phyloP scores from a whole-genome alignment of 1,284 basidiomycete genomes.

The Laetiporus sulphureus region DNA sequence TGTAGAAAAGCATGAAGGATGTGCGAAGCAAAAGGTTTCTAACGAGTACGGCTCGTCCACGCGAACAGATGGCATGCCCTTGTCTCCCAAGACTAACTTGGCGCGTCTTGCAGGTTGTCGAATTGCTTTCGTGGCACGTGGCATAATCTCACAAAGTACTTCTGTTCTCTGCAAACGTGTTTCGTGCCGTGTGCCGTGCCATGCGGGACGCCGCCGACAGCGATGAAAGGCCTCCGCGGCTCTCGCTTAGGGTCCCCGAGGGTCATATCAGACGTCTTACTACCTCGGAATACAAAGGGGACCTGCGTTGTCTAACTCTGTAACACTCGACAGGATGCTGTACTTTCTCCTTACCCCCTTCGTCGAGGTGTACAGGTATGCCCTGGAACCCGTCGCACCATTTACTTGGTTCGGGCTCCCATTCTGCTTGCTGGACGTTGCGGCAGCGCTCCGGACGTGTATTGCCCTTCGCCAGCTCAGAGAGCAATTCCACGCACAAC shows the following conservation, averaged over 20 bases:
- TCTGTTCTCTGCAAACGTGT: too few relatives aligned
- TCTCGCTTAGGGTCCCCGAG: too few relatives aligned
- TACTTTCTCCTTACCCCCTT: slow-evolving; percentile 34
- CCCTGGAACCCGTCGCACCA: slow-evolving; percentile 54
- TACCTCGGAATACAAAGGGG: too few relatives aligned
- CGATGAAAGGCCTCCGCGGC: too few relatives aligned
- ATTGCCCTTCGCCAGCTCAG: slow-evolving; percentile 59
- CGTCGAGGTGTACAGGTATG: slow-evolving; percentile 44
- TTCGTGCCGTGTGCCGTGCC: too few relatives aligned
- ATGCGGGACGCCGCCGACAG: too few relatives aligned
- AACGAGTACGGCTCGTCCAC: slow-evolving; percentile 62
- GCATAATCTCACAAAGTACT: too few relatives aligned
- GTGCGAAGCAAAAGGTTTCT: slow-evolving; percentile 79
- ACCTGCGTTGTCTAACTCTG: too few relatives aligned
- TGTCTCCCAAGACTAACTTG: slow-evolving; percentile 87
- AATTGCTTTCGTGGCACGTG: slow-evolving; percentile 86
- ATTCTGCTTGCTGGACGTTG: slow-evolving; percentile 57
- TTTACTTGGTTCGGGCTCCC: slow-evolving; percentile 60
- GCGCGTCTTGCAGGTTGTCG: slow-evolving; percentile 75
- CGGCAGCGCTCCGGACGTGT: slow-evolving; percentile 61
- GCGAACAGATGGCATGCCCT: slow-evolving; percentile 76
- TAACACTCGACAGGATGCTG: too few relatives aligned
- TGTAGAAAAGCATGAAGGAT: too few relatives aligned
- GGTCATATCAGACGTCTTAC: too few relatives aligned
- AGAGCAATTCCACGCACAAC: slow-evolving; percentile 40